Evolutionary conservation across 2,329 filamentous ascomycete genomes (phyloP).

Genomic region (Alternaria sp.): DNA sequence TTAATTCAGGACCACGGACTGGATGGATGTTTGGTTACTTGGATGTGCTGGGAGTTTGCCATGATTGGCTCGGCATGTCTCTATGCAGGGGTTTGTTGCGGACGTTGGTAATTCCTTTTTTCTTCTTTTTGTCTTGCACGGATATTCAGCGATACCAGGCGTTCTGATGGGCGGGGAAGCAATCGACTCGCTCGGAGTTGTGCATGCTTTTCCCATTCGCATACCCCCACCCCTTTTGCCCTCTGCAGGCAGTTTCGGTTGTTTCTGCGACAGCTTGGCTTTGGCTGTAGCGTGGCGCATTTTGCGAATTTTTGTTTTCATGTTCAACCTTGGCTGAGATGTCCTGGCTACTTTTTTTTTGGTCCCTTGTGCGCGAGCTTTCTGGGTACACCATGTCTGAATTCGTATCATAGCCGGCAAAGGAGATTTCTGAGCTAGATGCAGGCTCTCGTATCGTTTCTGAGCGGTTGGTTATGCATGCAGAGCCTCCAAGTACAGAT

Average conservation of each 20-base stretch:
- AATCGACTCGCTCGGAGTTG: constrained; percentile 8
- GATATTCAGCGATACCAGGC: constrained; percentile 9
- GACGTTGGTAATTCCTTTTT: constrained; percentile 6
- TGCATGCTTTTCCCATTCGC: constrained; percentile 20
- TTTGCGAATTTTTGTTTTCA: neutral
- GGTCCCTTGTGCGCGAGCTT: neutral
- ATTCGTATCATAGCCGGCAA: too few relatives aligned
- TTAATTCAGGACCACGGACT: constrained; percentile 41
- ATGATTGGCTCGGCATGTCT: constrained; percentile 3
- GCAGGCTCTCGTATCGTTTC: neutral
- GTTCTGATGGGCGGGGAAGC: constrained; percentile 1
- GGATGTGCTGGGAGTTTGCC: neutral
- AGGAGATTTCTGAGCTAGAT: neutral
- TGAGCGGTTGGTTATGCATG: neutral
- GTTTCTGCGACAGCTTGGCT: constrained; percentile 4
- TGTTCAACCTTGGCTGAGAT: constrained; percentile 14
- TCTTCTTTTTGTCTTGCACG: constrained; percentile 14
- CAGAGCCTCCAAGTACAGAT: neutral
- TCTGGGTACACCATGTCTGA: neutral
- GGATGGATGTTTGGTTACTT: constrained; percentile 34
- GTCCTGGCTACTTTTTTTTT: constrained; percentile 16
- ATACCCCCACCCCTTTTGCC: constrained; percentile 32
- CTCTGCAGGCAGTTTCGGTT: constrained; percentile 20
- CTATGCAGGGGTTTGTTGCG: constrained; percentile 1
- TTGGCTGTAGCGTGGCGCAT: constrained; percentile 5